phyloP scores from a whole-genome alignment of 441 rosid species.

The Viola pubescens region DNA sequence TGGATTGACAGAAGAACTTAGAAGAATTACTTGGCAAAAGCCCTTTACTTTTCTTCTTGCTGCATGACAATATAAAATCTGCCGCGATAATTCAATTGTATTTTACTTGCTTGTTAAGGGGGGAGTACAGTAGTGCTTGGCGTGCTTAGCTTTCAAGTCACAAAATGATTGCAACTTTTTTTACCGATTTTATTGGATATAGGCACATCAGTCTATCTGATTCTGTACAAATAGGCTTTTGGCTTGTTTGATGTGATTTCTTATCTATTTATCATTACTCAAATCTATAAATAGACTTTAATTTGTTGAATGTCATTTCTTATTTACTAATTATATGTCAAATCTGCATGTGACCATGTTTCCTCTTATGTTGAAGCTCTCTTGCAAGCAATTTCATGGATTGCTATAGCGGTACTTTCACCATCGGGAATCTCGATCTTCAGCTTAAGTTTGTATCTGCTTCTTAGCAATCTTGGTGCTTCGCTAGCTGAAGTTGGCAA shows the following conservation, averaged over 20 bases:
- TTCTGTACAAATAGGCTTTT: no score
- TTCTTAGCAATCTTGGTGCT: slow-evolving; percentile 81
- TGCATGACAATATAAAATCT: no score
- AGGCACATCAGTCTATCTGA: no score
- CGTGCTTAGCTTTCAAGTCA: no score
- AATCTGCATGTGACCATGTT: neutral
- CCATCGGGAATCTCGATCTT: slow-evolving; percentile 48
- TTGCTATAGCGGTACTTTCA: slow-evolving; percentile 53
- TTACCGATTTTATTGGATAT: no score
- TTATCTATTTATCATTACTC: no score
- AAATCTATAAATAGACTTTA: neutral
- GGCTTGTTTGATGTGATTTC: no score
- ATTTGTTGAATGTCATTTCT: neutral
- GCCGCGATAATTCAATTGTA: neutral
- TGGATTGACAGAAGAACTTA: no score
- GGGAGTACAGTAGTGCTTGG: no score
- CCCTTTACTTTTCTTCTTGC: neutral
- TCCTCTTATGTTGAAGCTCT: slow-evolving; percentile 41
- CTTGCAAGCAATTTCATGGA: slow-evolving; percentile 81
- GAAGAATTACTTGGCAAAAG: no score
- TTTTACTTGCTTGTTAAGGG: neutral
- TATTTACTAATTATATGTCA: neutral
- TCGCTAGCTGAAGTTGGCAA: slow-evolving; percentile 86
- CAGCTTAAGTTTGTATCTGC: slow-evolving; percentile 45
- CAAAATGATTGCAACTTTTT: no score